These are phyloP conservation scores for Wallacemonas collosoma DNA, from an alignment of 208 protist species.

Conservation along the genomic window DNA sequence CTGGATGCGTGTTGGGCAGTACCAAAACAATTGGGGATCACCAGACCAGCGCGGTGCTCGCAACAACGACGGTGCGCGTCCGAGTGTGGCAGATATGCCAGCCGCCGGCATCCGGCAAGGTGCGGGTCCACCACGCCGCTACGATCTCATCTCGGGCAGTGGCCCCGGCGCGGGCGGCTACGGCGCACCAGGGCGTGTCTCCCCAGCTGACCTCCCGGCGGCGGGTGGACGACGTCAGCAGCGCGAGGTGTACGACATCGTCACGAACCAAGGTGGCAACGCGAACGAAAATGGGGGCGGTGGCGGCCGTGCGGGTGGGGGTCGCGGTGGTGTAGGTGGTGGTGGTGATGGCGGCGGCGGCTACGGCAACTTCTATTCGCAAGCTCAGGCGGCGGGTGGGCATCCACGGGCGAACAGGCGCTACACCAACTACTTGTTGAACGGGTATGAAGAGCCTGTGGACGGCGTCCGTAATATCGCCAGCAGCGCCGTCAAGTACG, in stretches of 20 bases:
- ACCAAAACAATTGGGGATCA: conserved; percentile 15
- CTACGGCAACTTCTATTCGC: conserved; percentile 10
- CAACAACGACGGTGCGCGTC: background rate
- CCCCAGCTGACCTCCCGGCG: conserved; percentile 8
- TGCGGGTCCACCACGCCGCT: background rate
- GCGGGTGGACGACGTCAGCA: background rate
- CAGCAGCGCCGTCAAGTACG: conserved; percentile 20
- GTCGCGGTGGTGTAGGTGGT: background rate
- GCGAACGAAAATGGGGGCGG: background rate
- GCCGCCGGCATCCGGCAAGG: conserved; percentile 16
- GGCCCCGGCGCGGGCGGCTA: background rate
- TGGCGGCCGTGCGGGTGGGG: background rate
- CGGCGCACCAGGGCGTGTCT: background rate
- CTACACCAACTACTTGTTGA: conserved; percentile 18
- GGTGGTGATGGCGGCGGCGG: conserved; percentile 4
- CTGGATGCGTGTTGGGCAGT: conserved; percentile 9
- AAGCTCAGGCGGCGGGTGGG: background rate
- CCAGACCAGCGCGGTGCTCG: background rate
- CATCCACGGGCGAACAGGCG: background rate
- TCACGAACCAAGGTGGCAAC: conserved; percentile 11
- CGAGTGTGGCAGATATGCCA: conserved; percentile 3
- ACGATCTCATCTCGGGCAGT: conserved; percentile 14
- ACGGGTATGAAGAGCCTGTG: conserved; percentile 15
- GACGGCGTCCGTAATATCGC: background rate
- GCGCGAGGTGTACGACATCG: conserved; percentile 14